Evolutionary conservation across 2,329 filamentous ascomycete genomes (phyloP).

Genomic region (Amphichorda felina): DNA sequence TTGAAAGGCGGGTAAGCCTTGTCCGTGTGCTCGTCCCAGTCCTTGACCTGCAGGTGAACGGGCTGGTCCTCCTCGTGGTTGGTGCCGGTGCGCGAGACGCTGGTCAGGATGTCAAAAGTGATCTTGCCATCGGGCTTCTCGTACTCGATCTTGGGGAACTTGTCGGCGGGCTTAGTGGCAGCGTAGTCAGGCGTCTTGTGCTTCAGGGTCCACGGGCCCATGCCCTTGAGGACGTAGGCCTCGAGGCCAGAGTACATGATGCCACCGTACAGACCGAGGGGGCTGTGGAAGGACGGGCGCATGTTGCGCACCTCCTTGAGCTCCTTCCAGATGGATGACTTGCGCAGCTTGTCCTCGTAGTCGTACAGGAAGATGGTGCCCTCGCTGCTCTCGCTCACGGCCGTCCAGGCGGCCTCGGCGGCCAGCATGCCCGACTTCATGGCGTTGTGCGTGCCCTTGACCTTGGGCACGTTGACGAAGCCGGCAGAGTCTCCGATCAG

Average conservation of each 20-base stretch:
- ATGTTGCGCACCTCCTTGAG: conserved; percentile 94
- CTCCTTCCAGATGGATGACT: conserved; percentile 86
- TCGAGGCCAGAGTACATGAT: conserved; percentile 89
- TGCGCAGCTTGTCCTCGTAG: conserved; percentile 81
- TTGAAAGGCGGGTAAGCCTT: conserved; percentile 79
- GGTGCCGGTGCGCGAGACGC: conserved; percentile 87
- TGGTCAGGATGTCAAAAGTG: conserved; percentile 91
- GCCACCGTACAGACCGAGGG: conserved; percentile 80
- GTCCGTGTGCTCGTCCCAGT: conserved; percentile 85
- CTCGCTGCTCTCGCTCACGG: conserved; percentile 44
- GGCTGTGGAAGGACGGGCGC: conserved; percentile 84
- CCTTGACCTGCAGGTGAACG: conserved; percentile 85
- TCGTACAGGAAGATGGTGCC: conserved; percentile 84
- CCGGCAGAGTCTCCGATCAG: conserved; percentile 93
- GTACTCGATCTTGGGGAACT: conserved; percentile 85
- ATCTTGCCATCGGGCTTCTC: conserved; percentile 93
- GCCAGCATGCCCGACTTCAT: conserved; percentile 98
- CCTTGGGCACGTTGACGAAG: conserved; percentile 94
- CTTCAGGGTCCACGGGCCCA: conserved; percentile 82
- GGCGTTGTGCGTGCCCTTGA: conserved; percentile 95
- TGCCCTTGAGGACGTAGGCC: conserved; percentile 76
- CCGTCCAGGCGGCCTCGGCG: conserved; percentile 78
- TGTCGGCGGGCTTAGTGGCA: conserved; percentile 67
- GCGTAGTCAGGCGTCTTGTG: conserved; percentile 70
- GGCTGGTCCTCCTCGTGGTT: conserved; percentile 99